These are phyloP conservation scores for Xeromyces bisporus DNA, from an alignment of 495 filamentous ascomycete genomes.

Conservation along the genomic window DNA sequence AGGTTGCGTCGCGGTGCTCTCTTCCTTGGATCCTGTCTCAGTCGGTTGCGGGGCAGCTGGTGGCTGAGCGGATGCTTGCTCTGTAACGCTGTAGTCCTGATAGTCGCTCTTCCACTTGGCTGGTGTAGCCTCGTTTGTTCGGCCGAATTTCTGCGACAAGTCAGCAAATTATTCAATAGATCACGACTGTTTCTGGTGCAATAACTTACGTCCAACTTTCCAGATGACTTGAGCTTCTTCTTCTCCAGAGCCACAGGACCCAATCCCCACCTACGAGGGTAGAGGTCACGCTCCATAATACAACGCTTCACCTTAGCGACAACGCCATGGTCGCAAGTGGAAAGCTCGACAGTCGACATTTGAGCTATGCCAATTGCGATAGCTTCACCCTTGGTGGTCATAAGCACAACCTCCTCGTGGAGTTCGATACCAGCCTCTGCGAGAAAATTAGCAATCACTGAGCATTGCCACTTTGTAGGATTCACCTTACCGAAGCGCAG, in stretches of 20 bases:
- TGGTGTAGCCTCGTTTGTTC: constrained; percentile 79
- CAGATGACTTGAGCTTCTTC: constrained; percentile 97
- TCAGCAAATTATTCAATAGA: constrained; percentile 7
- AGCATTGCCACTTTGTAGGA: constrained; percentile 1
- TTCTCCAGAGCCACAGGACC: constrained; percentile 83
- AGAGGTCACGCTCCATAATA: constrained; percentile 97
- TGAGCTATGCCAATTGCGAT: constrained; percentile 89
- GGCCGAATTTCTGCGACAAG: constrained; percentile 59
- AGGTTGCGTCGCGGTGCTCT: constrained; percentile 18
- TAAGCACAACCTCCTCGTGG: constrained; percentile 84
- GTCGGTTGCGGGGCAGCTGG: constrained; percentile 25
- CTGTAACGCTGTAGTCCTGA: constrained; percentile 62
- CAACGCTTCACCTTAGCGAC: constrained; percentile 95
- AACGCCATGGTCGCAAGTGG: constrained; percentile 85
- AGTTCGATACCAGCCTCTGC: constrained; percentile 71
- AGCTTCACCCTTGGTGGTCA: constrained; percentile 97
- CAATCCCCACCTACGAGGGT: constrained; percentile 87
- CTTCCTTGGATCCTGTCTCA: constrained; percentile 22
- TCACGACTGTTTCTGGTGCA: not conserved
- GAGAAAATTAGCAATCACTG: constrained; percentile 10
- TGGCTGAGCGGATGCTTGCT: constrained; percentile 23
- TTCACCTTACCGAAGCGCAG: constrained; percentile 57
- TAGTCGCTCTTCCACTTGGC: constrained; percentile 79
- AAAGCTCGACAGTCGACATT: constrained; percentile 87
- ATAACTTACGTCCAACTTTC: constrained; percentile 68